These are phyloP conservation scores for Cladosporium sp. DNA, from an alignment of 2,329 filamentous ascomycete species.

Conservation along the genomic window DNA sequence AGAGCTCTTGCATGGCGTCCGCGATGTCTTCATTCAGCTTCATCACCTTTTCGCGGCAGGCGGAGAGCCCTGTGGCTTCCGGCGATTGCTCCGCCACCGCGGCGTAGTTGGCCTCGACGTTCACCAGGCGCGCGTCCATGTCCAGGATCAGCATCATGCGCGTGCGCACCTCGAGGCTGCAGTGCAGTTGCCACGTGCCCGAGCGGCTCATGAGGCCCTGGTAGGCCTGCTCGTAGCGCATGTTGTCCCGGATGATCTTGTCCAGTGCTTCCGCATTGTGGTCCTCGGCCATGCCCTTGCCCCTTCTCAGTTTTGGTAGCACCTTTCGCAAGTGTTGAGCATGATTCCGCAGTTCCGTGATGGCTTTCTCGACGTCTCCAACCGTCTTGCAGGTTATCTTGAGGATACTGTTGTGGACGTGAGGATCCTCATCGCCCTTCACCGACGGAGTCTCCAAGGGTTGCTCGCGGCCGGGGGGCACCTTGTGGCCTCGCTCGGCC, in stretches of 20 bases:
- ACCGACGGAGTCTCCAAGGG: not conserved
- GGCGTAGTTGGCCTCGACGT: conserved; percentile 27
- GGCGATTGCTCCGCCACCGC: conserved; percentile 10
- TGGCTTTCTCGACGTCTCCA: conserved; percentile 7
- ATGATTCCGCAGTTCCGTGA: not conserved
- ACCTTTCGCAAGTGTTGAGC: too few species aligned
- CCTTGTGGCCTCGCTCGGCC: not conserved
- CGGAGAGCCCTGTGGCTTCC: conserved; percentile 8
- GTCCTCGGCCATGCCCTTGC: too few species aligned
- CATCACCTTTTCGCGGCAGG: conserved; percentile 14
- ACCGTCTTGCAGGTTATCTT: conserved; percentile 2
- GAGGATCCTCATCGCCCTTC: not conserved
- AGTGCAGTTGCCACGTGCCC: not conserved
- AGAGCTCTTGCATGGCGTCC: too few species aligned
- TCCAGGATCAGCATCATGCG: conserved; percentile 16
- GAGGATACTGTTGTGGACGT: not conserved
- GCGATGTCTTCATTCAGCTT: too few species aligned
- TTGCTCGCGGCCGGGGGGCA: not conserved
- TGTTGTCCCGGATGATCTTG: not conserved
- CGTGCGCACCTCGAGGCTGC: not conserved
- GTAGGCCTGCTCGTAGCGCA: conserved; percentile 6
- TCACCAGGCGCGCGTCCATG: conserved; percentile 20
- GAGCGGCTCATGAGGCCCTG: not conserved
- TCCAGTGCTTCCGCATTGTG: not conserved
- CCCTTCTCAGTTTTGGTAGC: not conserved